Conservation (phyloP, 2,329 filamentous ascomycete species). For the Cladophialophora carrionii region DNA sequence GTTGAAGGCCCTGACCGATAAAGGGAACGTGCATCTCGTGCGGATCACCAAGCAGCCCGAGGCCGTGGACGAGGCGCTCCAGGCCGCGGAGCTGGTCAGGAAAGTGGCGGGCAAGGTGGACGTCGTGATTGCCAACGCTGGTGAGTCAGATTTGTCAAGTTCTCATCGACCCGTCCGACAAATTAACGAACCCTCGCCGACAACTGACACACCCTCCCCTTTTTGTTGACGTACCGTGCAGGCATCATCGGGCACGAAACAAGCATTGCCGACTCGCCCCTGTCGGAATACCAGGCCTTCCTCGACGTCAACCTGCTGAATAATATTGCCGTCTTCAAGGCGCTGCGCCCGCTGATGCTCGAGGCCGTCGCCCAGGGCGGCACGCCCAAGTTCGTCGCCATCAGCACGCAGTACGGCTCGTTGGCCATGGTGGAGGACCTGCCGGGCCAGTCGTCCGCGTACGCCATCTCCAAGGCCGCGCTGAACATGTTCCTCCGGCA, state of each 20-base stretch:
- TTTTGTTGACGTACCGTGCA: slow-evolving; percentile 15
- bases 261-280: slow-evolving; percentile 17
- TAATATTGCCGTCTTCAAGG: slow-evolving; percentile 25
- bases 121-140: slow-evolving; percentile 15
- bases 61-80: slow-evolving; percentile 14
- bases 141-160: background rate
- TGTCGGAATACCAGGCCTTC: slow-evolving; percentile 21
- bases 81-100: slow-evolving; percentile 21
- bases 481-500: slow-evolving; percentile 51
- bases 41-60: slow-evolving; percentile 27
- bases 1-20: slow-evolving; percentile 18
- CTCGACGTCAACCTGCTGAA: slow-evolving; percentile 29
- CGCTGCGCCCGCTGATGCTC: slow-evolving; percentile 24
- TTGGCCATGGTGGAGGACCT: slow-evolving; percentile 25
- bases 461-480: slow-evolving; percentile 51
- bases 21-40: slow-evolving; percentile 27
- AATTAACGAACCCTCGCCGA: too few relatives aligned
- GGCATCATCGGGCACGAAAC: slow-evolving; percentile 28
- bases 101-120: slow-evolving; percentile 27
- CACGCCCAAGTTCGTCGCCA: slow-evolving; percentile 26
- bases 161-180: background rate
- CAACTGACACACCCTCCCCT: background rate
- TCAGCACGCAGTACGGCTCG: slow-evolving; percentile 30
- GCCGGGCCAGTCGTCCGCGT: slow-evolving; percentile 38
- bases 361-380: slow-evolving; percentile 18